These are phyloP conservation scores for Lyophyllum shimeji DNA, from an alignment of 768 basidiomycete genomes.

Conservation along the genomic window DNA sequence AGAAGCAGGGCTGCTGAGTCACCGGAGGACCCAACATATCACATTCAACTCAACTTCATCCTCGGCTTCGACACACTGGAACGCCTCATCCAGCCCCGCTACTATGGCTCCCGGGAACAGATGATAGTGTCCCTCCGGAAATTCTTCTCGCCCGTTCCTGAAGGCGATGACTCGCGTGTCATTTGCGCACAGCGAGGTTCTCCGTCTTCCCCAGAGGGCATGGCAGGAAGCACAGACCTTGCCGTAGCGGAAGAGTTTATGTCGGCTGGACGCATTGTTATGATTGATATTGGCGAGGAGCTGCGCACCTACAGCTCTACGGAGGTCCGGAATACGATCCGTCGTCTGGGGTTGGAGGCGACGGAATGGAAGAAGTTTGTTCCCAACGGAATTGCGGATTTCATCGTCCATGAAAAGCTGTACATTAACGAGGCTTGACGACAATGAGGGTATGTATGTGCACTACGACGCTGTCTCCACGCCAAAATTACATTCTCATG, in stretches of 20 bases:
- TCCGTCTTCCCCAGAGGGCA: constrained; percentile 8
- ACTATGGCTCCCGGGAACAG: constrained; percentile 55
- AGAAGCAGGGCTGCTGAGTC: constrained; percentile 29
- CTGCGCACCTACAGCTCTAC: constrained; percentile 70
- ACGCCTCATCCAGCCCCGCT: constrained; percentile 73
- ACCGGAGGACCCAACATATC: constrained; percentile 6
- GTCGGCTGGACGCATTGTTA: constrained; percentile 45
- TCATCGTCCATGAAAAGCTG: constrained; percentile 17
- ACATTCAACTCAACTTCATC: constrained; percentile 62
- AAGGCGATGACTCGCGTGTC: constrained; percentile 52
- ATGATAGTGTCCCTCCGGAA: constrained; percentile 57
- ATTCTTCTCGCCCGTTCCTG: constrained; percentile 52
- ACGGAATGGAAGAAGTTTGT: constrained; percentile 20
- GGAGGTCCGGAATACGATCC: constrained; percentile 51
- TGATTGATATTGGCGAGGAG: constrained; percentile 61
- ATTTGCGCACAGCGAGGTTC: constrained; percentile 54
- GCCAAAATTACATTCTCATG: too few species aligned
- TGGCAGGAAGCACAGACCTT: constrained; percentile 17
- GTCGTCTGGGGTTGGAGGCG: constrained; percentile 19
- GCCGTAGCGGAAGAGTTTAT: constrained; percentile 49
- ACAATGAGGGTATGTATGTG: background rate
- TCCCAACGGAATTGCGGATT: constrained; percentile 16
- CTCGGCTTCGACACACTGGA: constrained; percentile 85
- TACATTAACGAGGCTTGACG: constrained; percentile 3
- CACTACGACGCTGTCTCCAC: background rate